phyloP scores from a whole-genome alignment of 176 grass and related monocot genomes.

The Aegilops longissima region DNA sequence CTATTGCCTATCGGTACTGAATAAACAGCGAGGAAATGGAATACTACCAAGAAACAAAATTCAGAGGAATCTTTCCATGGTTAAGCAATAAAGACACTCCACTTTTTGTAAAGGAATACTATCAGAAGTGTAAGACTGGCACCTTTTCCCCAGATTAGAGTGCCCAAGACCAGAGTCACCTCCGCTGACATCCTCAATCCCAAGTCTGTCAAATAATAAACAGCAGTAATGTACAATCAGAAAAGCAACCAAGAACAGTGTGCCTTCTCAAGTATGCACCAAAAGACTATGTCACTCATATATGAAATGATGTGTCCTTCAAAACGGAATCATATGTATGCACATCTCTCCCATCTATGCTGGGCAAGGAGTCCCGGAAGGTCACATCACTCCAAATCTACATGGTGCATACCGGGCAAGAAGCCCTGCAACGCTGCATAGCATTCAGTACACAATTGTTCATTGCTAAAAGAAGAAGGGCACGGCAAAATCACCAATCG shows the following conservation, averaged over 20 bases:
- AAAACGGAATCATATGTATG: neutral
- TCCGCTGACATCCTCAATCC: slow-evolving; percentile 33
- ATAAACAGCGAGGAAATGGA: neutral
- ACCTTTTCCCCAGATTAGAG: slow-evolving; percentile 56
- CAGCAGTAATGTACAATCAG: neutral
- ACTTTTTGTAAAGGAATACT: neutral
- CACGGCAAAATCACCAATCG: neutral
- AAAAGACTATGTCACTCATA: neutral
- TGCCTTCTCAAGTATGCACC: neutral
- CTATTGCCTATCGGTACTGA: neutral
- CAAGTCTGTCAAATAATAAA: slow-evolving; percentile 23
- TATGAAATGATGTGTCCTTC: neutral
- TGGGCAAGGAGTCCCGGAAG: neutral
- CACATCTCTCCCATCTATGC: neutral
- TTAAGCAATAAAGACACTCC: neutral
- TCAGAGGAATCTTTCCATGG: neutral
- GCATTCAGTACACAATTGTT: neutral
- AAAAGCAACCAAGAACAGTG: neutral
- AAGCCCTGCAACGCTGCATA: neutral
- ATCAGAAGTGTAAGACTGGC: neutral
- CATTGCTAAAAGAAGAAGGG: neutral
- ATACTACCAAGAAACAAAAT: neutral
- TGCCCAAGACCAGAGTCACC: slow-evolving; percentile 40
- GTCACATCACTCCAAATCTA: neutral
- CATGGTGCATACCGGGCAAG: no score